Conservation (phyloP, 768 basidiomycete genomes). For the Suillus clintonianus region DNA sequence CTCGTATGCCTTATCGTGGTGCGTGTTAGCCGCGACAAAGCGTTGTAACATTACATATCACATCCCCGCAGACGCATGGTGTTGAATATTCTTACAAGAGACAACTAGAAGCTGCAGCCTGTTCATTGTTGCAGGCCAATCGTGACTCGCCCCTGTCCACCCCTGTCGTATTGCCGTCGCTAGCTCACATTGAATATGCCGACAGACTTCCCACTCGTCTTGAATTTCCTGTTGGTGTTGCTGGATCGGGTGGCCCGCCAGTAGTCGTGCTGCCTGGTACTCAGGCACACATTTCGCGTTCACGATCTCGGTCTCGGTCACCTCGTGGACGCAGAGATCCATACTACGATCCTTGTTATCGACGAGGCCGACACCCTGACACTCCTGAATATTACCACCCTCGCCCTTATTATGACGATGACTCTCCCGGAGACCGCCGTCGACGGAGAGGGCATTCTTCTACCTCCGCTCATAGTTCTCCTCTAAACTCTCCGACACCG, state of each 20-base stretch:
- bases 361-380: constrained; percentile 9
- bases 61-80: constrained; percentile 62
- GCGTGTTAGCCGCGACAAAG: constrained; percentile 30
- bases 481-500: constrained; percentile 36
- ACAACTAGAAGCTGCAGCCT: constrained; percentile 21
- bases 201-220: constrained; percentile 27
- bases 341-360: constrained; percentile 4
- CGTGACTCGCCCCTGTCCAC: constrained; percentile 7
- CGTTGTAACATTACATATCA: not conserved
- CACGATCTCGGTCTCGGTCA: constrained; percentile 19
- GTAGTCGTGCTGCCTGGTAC: constrained; percentile 5
- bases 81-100: constrained; percentile 63
- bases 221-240: constrained; percentile 17
- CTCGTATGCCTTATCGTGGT: constrained; percentile 64
- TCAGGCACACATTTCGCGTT: constrained; percentile 9
- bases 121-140: constrained; percentile 7
- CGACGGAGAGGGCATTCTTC: constrained; percentile 8
- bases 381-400: constrained; percentile 12
- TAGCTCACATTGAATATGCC: constrained; percentile 6
- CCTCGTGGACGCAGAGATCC: constrained; percentile 12
- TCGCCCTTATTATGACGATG: not conserved
- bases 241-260: constrained; percentile 11
- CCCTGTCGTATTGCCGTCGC: constrained; percentile 20
- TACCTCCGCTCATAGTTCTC: constrained; percentile 33
- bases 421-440: constrained; percentile 13